Evolutionary conservation across 2,329 filamentous ascomycete species (phyloP), one percentile per base, ranked within the genome.

Genomic region (Trichophyton verrucosum): DNA sequence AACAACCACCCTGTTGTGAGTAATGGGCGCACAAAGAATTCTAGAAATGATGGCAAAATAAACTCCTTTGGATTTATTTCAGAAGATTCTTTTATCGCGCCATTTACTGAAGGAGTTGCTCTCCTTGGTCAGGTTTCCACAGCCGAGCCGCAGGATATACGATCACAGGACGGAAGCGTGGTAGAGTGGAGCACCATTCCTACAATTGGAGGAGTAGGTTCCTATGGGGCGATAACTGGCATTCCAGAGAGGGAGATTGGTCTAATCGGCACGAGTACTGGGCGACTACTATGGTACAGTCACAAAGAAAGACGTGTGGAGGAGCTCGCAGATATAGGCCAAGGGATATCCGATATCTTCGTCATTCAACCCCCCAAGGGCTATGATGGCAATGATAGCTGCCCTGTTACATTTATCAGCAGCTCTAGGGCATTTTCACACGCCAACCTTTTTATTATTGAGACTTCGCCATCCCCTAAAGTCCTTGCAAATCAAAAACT

Each of bases 401-500:
- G 24, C 11, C 57, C 40, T 6, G 33, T 59, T 8, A 22, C 58
- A 27, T 42, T 60, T 9, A 53, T 60, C 17, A 27, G 15, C 11
- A 44, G 36, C 47, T 60, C 46, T 9, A 55, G 38, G 7, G 58
- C 17, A 15, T 11, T 38, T 42, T 38, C 51, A 4, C 30, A 17
- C 38, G 53, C 60, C 20, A 40, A 60, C 57, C 49, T 63, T 17
- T 61, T 64, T 27, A 57, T 61, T 6, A 30, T 64, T n/a, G 22
- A 27, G 3, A 8, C 51, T 46, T 27, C 22, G 36, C 51, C 56
- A 36, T 60, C 40, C n/a, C 57, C 58, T 4, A 44, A 38, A n/a
- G 6, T 47, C 42, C 38, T 60, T 30, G 57, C 24, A 8, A 92
- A 73, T 89, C 95, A 72, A 89, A 86, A 64, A 7, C 61, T 75